Percentiles rank a stretch among this genome's conserved stretches.
phyloP scores from a whole-genome alignment of 768 basidiomycete genomes.

The Kwoniella pini region DNA sequence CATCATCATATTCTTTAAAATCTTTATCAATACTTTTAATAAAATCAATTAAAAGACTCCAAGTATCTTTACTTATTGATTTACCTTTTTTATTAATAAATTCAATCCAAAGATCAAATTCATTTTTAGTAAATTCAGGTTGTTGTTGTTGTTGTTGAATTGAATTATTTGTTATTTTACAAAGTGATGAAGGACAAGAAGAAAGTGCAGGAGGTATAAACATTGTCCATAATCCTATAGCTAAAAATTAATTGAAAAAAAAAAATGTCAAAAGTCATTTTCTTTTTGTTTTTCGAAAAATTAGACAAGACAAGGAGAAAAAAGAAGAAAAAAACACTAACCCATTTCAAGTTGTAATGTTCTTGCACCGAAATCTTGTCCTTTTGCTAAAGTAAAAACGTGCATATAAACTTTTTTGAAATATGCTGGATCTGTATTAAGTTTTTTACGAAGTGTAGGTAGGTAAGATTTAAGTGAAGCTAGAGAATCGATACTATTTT shows the following conservation, averaged over 20 bases:
- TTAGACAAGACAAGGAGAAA: background rate
- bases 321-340: constrained; percentile 9
- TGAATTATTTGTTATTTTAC: constrained; percentile 15
- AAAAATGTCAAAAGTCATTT: no score
- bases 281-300: no score
- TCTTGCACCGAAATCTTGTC: constrained; percentile 40
- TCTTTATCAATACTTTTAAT: constrained; percentile 47
- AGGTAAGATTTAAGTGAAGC: constrained; percentile 45
- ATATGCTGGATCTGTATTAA: constrained; percentile 50
- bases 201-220: constrained; percentile 52
- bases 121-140: constrained; percentile 38
- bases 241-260: no score
- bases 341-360: constrained; percentile 50
- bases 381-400: constrained; percentile 50
- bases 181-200: constrained; percentile 48
- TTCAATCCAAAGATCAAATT: constrained; percentile 52
- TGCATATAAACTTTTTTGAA: constrained; percentile 55
- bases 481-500: constrained; percentile 51
- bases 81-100: constrained; percentile 49
- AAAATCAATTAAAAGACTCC: constrained; percentile 52
- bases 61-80: constrained; percentile 53
- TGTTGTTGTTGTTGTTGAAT: background rate
- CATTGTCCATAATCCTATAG: constrained; percentile 51
- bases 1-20: constrained; percentile 53
- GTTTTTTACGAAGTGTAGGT: constrained; percentile 42